Evolutionary conservation across 345 rosid genomes (phyloP).

Genomic region (Draba incana): DNA sequence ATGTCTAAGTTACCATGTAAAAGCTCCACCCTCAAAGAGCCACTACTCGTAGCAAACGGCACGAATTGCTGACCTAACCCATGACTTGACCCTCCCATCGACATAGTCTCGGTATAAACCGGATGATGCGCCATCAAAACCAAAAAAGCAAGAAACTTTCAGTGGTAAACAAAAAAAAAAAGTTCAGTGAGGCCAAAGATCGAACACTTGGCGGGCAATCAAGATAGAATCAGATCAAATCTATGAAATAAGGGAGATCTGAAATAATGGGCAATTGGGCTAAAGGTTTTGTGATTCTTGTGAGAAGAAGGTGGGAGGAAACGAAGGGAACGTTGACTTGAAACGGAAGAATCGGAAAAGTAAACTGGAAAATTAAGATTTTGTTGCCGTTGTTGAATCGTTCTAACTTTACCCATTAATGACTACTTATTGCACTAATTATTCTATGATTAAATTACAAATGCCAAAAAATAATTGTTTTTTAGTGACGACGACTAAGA

Average conservation of each 20-base stretch:
- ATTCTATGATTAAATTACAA: neutral
- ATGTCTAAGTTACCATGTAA: constrained; percentile 88
- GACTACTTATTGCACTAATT: constrained; percentile 10
- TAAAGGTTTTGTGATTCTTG: neutral
- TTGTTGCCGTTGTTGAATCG: constrained; percentile 35
- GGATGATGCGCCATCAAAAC: constrained; percentile 51
- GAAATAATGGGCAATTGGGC: constrained; percentile 1
- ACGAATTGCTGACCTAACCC: constrained; percentile 57
- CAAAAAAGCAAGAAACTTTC: constrained; percentile 24
- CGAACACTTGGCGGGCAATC: constrained; percentile 25
- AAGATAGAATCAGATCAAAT: constrained; percentile 21
- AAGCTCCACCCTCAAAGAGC: constrained; percentile 55
- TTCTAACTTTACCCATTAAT: constrained; percentile 16
- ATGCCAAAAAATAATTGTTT: neutral
- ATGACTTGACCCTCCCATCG: constrained; percentile 74
- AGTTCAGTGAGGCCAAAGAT: constrained; percentile 26
- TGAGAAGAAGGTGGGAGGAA: constrained; percentile 33
- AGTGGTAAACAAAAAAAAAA: neutral
- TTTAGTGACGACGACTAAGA: constrained; percentile 7
- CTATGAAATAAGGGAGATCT: constrained; percentile 12
- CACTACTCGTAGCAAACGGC: constrained; percentile 59
- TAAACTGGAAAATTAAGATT: constrained; percentile 20
- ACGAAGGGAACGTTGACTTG: constrained; percentile 34
- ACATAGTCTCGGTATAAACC: constrained; percentile 47
- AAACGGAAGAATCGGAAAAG: constrained; percentile 35